These are phyloP conservation scores for Cryptococcus maquisensis DNA, from an alignment of 1,284 basidiomycete species.

Conservation along the genomic window DNA sequence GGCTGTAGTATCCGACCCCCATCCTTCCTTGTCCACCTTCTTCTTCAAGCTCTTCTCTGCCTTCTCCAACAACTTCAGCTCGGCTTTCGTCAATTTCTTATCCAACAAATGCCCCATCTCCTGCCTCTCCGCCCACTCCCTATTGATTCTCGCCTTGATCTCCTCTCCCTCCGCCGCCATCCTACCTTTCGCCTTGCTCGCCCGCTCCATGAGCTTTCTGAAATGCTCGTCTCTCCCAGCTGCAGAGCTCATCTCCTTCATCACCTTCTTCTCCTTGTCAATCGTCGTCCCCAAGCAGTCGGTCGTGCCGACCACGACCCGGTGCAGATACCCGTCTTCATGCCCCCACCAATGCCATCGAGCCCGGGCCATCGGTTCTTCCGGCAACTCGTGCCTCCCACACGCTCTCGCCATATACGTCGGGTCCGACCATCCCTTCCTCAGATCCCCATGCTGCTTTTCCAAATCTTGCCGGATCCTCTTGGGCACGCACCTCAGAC, in stretches of 20 bases:
- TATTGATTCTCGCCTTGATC: background rate
- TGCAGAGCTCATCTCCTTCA: conserved; percentile 1
- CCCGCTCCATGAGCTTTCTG: background rate
- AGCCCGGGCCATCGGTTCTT: conserved; percentile 8
- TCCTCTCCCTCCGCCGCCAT: background rate
- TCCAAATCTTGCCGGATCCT: conserved; percentile 7
- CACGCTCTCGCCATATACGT: conserved; percentile 11
- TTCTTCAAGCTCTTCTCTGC: background rate
- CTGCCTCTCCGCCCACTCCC: background rate
- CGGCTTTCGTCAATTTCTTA: background rate
- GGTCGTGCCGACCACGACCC: background rate
- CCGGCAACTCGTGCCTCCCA: conserved; percentile 12
- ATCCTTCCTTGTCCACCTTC: background rate
- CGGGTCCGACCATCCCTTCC: conserved; percentile 14
- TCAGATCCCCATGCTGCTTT: conserved; percentile 15
- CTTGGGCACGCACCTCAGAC: conserved; percentile 5
- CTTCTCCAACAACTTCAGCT: background rate
- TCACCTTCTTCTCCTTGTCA: conserved; percentile 3
- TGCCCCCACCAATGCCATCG: conserved; percentile 20
- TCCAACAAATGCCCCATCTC: background rate
- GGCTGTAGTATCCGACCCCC: background rate
- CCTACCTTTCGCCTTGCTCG: background rate
- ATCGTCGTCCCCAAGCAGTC: background rate
- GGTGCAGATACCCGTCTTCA: conserved; percentile 2
- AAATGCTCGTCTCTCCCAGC: background rate